These are phyloP conservation scores for Physcomitrium patens DNA, from an alignment of 225 moss, liverwort and hornwort species.

Conservation along the genomic window DNA sequence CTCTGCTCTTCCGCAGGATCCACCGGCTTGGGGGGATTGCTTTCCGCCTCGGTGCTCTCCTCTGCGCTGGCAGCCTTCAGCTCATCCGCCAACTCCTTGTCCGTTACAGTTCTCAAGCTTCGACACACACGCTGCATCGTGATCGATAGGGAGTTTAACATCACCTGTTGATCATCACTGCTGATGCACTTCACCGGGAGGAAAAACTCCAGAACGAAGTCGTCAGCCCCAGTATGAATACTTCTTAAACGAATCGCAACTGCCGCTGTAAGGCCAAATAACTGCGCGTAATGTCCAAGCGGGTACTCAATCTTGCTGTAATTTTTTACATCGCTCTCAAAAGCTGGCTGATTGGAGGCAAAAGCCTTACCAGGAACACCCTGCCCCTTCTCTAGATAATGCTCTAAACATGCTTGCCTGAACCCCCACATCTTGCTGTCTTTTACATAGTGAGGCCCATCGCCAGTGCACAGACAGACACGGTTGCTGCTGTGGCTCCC, in stretches of 20 bases:
- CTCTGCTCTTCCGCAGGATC: slow-evolving; percentile 18
- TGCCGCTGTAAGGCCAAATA: slow-evolving; percentile 83
- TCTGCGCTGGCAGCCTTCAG: slow-evolving; percentile 36
- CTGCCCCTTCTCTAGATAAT: slow-evolving; percentile 76
- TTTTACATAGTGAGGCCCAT: slow-evolving; percentile 80
- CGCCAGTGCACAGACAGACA: slow-evolving; percentile 72
- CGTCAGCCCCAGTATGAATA: slow-evolving; percentile 84
- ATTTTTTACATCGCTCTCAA: slow-evolving; percentile 83
- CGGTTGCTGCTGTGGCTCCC: slow-evolving; percentile 47
- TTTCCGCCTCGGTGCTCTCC: slow-evolving; percentile 53
- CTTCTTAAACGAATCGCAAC: slow-evolving; percentile 93
- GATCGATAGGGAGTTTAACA: slow-evolving; percentile 86
- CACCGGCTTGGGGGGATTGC: slow-evolving; percentile 23
- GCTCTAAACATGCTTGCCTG: slow-evolving; percentile 86
- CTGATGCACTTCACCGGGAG: slow-evolving; percentile 77
- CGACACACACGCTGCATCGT: slow-evolving; percentile 97
- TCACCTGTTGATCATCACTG: slow-evolving; percentile 81
- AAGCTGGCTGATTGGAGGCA: slow-evolving; percentile 84
- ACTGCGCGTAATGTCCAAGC: slow-evolving; percentile 87
- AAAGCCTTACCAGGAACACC: slow-evolving; percentile 93
- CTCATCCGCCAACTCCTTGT: slow-evolving; percentile 81
- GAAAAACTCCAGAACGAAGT: slow-evolving; percentile 97
- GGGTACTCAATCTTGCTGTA: slow-evolving; percentile 90
- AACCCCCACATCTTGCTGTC: slow-evolving; percentile 90
- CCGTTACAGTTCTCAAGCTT: slow-evolving; percentile 85